Evolutionary conservation across 2,329 filamentous ascomycete species (phyloP).

Genomic region (Hortaea werneckii): DNA sequence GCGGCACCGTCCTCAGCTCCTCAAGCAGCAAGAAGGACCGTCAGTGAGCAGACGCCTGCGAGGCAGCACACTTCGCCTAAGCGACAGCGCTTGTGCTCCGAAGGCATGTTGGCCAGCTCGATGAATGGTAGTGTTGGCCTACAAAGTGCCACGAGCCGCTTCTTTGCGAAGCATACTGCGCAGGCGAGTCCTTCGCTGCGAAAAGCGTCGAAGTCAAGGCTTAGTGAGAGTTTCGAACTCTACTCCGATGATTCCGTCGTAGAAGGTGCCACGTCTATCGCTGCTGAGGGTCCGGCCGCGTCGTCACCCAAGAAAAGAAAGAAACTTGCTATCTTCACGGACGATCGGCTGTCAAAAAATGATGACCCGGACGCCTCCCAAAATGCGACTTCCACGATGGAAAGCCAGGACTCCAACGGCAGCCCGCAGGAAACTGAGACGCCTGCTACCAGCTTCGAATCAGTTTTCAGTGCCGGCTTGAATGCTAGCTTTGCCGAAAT

Average conservation of each 20-base stretch:
- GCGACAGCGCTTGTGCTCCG: slow-evolving; percentile 36
- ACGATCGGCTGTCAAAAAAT: slow-evolving; percentile 3
- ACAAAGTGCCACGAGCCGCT: slow-evolving; percentile 33
- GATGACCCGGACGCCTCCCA: not conserved
- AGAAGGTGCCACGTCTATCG: slow-evolving; percentile 31
- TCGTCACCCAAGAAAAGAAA: slow-evolving; percentile 18
- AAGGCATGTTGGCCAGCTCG: slow-evolving; percentile 23
- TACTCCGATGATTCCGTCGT: slow-evolving; percentile 40
- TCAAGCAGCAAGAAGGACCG: slow-evolving; percentile 30
- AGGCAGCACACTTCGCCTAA: slow-evolving; percentile 25
- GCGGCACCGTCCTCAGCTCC: slow-evolving; percentile 31
- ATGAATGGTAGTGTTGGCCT: slow-evolving; percentile 13
- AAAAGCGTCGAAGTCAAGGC: slow-evolving; percentile 23
- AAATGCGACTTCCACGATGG: not conserved
- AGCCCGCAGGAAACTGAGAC: slow-evolving; percentile 8
- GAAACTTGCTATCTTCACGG: slow-evolving; percentile 19
- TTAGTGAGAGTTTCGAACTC: slow-evolving; percentile 33
- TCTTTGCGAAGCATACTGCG: slow-evolving; percentile 29
- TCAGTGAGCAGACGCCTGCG: slow-evolving; percentile 24
- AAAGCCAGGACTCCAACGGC: slow-evolving; percentile 3
- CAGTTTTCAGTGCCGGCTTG: slow-evolving; percentile 17
- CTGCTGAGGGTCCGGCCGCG: slow-evolving; percentile 7
- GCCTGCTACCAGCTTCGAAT: slow-evolving; percentile 17
- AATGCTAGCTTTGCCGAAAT: slow-evolving; percentile 13
- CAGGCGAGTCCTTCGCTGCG: slow-evolving; percentile 34